Evolutionary conservation across 2,329 filamentous ascomycete species (phyloP).

Genomic region (Diplocarpon rosae): DNA sequence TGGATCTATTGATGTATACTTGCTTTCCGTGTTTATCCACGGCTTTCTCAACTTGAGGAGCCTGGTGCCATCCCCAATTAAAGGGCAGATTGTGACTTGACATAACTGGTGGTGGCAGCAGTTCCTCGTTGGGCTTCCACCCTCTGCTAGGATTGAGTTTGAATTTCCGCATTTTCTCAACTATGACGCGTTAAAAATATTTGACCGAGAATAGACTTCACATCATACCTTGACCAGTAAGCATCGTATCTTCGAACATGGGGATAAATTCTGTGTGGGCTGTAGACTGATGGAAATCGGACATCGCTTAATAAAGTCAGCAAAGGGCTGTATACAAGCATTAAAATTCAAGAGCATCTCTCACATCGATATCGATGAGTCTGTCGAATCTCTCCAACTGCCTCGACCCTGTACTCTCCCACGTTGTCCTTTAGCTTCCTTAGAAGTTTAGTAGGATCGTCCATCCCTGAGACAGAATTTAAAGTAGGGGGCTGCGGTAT

Average conservation of each 20-base stretch:
- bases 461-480: constrained; percentile 31
- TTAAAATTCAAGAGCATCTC: neutral
- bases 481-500: neutral
- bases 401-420: constrained; percentile 53
- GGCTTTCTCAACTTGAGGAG: constrained; percentile 48
- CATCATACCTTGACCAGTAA: constrained; percentile 56
- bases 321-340: neutral
- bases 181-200: constrained; percentile 28
- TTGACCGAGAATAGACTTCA: neutral
- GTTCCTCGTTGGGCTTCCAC: constrained; percentile 48
- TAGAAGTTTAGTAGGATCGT: constrained; percentile 44
- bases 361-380: constrained; percentile 76
- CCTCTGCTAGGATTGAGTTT: constrained; percentile 53
- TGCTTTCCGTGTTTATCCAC: constrained; percentile 26
- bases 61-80: constrained; percentile 75
- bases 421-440: constrained; percentile 61
- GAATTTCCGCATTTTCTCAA: constrained; percentile 52
- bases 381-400: constrained; percentile 61
- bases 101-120: constrained; percentile 72
- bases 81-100: constrained; percentile 65
- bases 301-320: constrained; percentile 41
- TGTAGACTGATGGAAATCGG: constrained; percentile 78
- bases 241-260: constrained; percentile 58
- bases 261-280: constrained; percentile 57
- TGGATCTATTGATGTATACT: constrained; percentile 22